Percentiles rank a stretch among this genome's conserved stretches.
phyloP scores from a whole-genome alignment of 257 asterid genomes.

The Fraxinus anomala region DNA sequence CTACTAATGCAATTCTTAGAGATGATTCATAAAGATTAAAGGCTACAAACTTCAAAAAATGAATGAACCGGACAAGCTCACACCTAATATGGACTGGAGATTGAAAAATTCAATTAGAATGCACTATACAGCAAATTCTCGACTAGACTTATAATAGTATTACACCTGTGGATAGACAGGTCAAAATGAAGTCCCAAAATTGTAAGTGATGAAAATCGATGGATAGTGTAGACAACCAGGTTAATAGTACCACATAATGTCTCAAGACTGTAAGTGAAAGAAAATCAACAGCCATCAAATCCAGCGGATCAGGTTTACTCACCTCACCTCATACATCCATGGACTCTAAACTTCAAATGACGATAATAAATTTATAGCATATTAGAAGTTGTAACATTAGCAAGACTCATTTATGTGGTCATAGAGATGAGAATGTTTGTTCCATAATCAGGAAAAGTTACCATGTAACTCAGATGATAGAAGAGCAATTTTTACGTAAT shows the following conservation, averaged over 20 bases:
- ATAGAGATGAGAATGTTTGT: neutral
- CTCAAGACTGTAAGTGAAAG: neutral
- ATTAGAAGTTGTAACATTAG: neutral
- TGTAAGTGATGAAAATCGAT: neutral
- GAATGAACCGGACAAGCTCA: neutral
- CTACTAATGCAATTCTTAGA: neutral
- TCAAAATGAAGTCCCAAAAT: neutral
- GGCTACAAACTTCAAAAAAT: neutral
- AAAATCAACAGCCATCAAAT: neutral
- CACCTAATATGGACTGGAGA: neutral
- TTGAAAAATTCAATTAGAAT: neutral
- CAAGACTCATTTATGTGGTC: neutral
- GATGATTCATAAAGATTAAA: neutral
- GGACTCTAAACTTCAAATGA: neutral
- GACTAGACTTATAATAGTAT: neutral
- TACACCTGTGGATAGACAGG: neutral
- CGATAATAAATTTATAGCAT: neutral
- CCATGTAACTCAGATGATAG: neutral
- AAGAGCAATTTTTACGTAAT: neutral
- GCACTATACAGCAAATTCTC: neutral
- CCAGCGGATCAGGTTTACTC: neutral
- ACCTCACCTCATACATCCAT: neutral
- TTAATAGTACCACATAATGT: neutral
- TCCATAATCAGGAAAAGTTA: slow-evolving; percentile 3
- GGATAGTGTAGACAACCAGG: neutral